Percentiles rank a stretch among this genome's conserved stretches.
Evolutionary conservation across 164 flowering plant species (phyloP).

Genomic region (Brasenia schreberi): DNA sequence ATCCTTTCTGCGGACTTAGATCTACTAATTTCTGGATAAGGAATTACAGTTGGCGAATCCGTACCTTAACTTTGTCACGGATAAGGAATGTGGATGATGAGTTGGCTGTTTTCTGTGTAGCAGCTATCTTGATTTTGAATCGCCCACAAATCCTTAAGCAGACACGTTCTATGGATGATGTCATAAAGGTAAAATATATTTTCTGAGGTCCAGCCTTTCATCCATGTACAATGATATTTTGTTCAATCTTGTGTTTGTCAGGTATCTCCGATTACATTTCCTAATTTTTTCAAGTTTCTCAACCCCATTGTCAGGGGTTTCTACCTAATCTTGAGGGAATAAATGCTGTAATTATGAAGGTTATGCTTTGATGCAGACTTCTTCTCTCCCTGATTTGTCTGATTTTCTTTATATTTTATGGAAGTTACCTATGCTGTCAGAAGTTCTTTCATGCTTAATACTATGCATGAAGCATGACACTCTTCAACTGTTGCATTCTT

Average conservation of each 20-base stretch:
- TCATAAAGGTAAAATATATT: slow-evolving; percentile 47
- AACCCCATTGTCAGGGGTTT: too few relatives aligned
- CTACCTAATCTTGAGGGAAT: too few relatives aligned
- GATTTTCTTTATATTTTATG: too few relatives aligned
- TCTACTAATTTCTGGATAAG: slow-evolving; percentile 46
- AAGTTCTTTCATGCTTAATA: too few relatives aligned
- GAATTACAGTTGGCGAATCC: slow-evolving; percentile 26
- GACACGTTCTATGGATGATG: slow-evolving; percentile 73
- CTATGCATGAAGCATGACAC: too few relatives aligned
- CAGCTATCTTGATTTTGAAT: slow-evolving; percentile 67
- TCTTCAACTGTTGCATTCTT: too few relatives aligned
- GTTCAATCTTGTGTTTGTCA: background rate
- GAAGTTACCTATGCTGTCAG: too few relatives aligned
- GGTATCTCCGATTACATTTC: background rate
- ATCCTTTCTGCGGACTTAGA: slow-evolving; percentile 73
- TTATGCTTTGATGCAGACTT: too few relatives aligned
- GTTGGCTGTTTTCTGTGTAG: slow-evolving; percentile 74
- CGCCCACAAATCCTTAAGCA: slow-evolving; percentile 58
- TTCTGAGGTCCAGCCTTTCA: background rate
- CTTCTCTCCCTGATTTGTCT: too few relatives aligned
- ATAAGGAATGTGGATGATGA: slow-evolving; percentile 54
- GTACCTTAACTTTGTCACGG: slow-evolving; percentile 22
- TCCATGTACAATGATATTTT: background rate
- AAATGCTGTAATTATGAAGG: too few relatives aligned
- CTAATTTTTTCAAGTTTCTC: too few relatives aligned